phyloP scores from a whole-genome alignment of 768 basidiomycete genomes.

The Leccinum uliginosum region DNA sequence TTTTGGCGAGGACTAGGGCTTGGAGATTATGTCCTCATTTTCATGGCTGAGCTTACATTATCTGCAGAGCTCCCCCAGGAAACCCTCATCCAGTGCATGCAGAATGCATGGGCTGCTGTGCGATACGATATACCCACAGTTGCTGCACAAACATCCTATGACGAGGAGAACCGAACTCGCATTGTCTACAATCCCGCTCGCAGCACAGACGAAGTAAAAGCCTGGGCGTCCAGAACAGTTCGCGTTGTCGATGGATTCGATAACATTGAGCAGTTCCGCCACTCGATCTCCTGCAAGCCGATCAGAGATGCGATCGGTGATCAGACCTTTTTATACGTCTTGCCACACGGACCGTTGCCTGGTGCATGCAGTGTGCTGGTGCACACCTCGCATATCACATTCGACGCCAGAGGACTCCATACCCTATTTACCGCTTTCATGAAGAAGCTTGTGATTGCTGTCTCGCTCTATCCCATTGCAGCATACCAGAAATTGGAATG shows the following conservation, averaged over 20 bases:
- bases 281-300: neutral
- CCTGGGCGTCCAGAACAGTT: neutral
- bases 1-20: neutral
- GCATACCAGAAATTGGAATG: neutral
- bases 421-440: neutral
- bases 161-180: neutral
- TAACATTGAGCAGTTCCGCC: neutral
- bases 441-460: neutral
- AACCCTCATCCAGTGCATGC: neutral
- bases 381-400: neutral
- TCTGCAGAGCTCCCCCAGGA: neutral
- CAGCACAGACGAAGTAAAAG: neutral
- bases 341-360: neutral
- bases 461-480: neutral
- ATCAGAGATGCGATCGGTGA: neutral
- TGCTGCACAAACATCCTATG: neutral
- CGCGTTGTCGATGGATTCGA: neutral
- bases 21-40: neutral
- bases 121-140: neutral
- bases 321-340: neutral
- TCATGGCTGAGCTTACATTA: neutral
- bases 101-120: neutral
- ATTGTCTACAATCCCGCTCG: neutral
- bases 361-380: neutral
- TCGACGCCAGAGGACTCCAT: neutral